phyloP scores from a whole-genome alignment of 2,329 filamentous ascomycete species.

The Aureobasidium pullulans region DNA sequence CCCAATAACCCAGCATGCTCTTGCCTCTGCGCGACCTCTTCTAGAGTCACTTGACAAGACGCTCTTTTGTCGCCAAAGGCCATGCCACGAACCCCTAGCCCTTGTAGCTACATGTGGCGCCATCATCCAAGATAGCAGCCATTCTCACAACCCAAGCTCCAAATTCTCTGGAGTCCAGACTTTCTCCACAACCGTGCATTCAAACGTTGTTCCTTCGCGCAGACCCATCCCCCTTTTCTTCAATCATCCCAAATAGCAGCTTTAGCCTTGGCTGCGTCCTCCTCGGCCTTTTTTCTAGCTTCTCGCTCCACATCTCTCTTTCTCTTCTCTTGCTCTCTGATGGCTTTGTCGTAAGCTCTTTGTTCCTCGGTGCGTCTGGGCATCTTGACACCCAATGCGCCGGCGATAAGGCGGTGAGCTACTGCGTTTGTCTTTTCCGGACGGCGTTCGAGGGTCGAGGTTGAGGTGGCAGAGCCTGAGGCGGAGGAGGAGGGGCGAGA shows the following conservation, averaged over 20 bases:
- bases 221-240: constrained; percentile 7
- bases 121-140: too few relatives aligned
- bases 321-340: constrained; percentile 79
- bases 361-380: constrained; percentile 84
- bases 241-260: constrained; percentile 75
- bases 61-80: too few relatives aligned
- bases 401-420: constrained; percentile 81
- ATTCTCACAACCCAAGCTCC: too few relatives aligned
- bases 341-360: constrained; percentile 71
- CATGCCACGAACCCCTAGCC: too few relatives aligned
- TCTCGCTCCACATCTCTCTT: constrained; percentile 64
- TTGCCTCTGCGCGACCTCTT: too few relatives aligned
- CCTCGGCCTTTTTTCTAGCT: constrained; percentile 54
- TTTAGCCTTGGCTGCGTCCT: constrained; percentile 66
- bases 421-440: constrained; percentile 94
- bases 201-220: too few relatives aligned
- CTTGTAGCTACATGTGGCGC: too few relatives aligned
- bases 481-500: constrained; percentile 48
- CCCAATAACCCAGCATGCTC: too few relatives aligned
- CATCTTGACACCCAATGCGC: constrained; percentile 71
- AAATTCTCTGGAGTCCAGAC: too few relatives aligned
- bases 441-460: constrained; percentile 30
- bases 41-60: too few relatives aligned
- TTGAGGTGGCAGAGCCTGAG: constrained; percentile 47
- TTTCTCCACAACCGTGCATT: too few relatives aligned